These are phyloP conservation scores for Talaromyces sp. DNA, from an alignment of 2,329 filamentous ascomycete species.

Conservation along the genomic window DNA sequence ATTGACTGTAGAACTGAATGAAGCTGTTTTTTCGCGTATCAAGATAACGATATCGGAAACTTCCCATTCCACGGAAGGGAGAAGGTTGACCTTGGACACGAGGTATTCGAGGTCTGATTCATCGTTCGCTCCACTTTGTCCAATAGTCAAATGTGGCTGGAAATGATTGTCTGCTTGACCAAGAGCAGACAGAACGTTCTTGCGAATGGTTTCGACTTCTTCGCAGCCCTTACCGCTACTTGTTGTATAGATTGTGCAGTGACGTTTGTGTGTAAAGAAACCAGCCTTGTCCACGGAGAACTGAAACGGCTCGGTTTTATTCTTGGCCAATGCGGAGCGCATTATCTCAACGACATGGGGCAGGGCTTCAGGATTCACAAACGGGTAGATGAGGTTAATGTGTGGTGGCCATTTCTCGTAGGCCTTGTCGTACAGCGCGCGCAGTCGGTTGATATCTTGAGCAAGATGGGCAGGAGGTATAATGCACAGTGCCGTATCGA, in stretches of 20 bases:
- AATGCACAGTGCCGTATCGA: conserved; percentile 62
- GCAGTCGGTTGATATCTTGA: conserved; percentile 53
- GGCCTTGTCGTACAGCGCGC: conserved; percentile 62
- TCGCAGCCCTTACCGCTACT: conserved; percentile 9
- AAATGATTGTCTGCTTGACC: conserved; percentile 34
- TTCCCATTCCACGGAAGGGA: not conserved
- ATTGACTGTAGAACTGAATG: not conserved
- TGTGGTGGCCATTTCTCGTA: conserved; percentile 65
- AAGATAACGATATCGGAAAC: not conserved
- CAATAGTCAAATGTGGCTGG: conserved; percentile 60
- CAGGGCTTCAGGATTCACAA: conserved; percentile 54
- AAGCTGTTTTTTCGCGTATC: not conserved
- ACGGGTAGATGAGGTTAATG: conserved; percentile 66
- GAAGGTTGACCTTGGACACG: not conserved
- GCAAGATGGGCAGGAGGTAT: conserved; percentile 55
- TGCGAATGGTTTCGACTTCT: not conserved
- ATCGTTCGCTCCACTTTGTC: conserved; percentile 53
- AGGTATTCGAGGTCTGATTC: conserved; percentile 38
- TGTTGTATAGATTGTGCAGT: conserved; percentile 52
- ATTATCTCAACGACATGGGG: conserved; percentile 37
- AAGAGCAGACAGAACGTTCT: conserved; percentile 38
- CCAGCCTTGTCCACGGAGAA: conserved; percentile 42
- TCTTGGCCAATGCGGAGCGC: not conserved
- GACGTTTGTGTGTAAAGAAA: conserved; percentile 51
- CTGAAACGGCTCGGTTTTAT: conserved; percentile 20